These are phyloP conservation scores for Leccinum subfulvum DNA, from an alignment of 1,284 basidiomycete species.

Conservation along the genomic window DNA sequence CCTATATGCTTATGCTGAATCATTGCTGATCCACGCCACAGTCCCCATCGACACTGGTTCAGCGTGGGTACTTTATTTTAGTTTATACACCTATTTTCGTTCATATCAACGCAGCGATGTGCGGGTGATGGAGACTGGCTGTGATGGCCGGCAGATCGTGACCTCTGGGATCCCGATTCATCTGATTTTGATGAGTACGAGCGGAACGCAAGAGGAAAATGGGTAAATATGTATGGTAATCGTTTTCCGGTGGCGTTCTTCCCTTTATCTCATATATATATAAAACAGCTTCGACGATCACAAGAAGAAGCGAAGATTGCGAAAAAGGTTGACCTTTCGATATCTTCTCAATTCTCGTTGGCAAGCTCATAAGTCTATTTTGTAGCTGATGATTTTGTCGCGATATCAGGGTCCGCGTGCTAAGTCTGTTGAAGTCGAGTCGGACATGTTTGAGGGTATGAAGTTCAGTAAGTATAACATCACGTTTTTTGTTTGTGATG, in stretches of 20 bases:
- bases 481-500: not conserved
- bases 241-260: conserved; percentile 1
- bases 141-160: too few species aligned
- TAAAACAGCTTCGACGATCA: conserved; percentile 31
- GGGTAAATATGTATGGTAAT: conserved; percentile 55
- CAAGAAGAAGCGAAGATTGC: conserved; percentile 59
- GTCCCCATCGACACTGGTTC: too few species aligned
- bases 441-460: conserved; percentile 67
- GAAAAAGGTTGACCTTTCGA: conserved; percentile 47
- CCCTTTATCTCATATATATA: conserved; percentile 2
- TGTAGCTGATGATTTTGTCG: conserved; percentile 58
- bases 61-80: too few species aligned
- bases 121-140: too few species aligned
- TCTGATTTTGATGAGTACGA: too few species aligned
- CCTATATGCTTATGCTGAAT: too few species aligned
- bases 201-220: conserved; percentile 70
- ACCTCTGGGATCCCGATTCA: too few species aligned
- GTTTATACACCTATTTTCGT: too few species aligned
- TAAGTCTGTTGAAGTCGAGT: conserved; percentile 57
- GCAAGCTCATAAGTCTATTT: not conserved
- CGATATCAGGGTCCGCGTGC: conserved; percentile 64
- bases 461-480: conserved; percentile 66
- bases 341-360: not conserved
- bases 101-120: too few species aligned
- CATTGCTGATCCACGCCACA: too few species aligned